Evolutionary conservation across 2,329 filamentous ascomycete genomes (phyloP).

Genomic region (Bipolaris gigantea): DNA sequence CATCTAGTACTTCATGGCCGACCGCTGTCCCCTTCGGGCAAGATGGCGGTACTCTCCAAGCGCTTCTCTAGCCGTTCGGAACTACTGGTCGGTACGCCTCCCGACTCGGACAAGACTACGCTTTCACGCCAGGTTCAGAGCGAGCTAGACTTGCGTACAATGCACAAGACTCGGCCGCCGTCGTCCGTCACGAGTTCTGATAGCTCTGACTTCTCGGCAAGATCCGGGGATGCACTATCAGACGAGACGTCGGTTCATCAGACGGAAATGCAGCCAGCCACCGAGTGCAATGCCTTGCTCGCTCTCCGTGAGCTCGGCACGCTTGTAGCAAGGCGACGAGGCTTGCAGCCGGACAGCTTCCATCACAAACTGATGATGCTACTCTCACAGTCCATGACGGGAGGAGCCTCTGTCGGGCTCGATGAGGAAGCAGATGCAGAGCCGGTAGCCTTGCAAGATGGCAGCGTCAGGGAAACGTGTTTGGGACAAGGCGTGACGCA

Average conservation of each 20-base stretch:
- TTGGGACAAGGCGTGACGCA: neutral
- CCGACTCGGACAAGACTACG: slow-evolving; percentile 14
- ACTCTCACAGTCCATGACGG: slow-evolving; percentile 22
- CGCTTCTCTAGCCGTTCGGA: slow-evolving; percentile 36
- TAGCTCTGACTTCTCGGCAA: slow-evolving; percentile 40
- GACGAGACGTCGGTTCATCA: slow-evolving; percentile 27
- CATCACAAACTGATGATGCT: slow-evolving; percentile 41
- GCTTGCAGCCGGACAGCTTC: slow-evolving; percentile 38
- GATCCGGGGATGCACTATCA: slow-evolving; percentile 34
- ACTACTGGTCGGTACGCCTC: slow-evolving; percentile 41
- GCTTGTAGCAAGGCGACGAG: slow-evolving; percentile 41
- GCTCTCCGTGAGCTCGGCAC: slow-evolving; percentile 42
- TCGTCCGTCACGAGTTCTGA: slow-evolving; percentile 14
- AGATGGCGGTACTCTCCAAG: slow-evolving; percentile 46
- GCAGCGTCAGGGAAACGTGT: neutral
- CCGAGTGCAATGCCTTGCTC: slow-evolving; percentile 36
- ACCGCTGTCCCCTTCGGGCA: slow-evolving; percentile 42
- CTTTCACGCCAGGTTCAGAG: slow-evolving; percentile 38
- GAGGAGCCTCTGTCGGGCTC: neutral
- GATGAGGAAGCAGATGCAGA: neutral
- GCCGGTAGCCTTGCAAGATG: neutral
- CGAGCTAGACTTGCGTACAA: slow-evolving; percentile 29
- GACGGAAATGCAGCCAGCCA: slow-evolving; percentile 8
- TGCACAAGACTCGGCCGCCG: slow-evolving; percentile 5
- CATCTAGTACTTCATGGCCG: slow-evolving; percentile 30